phyloP scores from a whole-genome alignment of 2,329 filamentous ascomycete species.

The Albifimbria verrucaria region DNA sequence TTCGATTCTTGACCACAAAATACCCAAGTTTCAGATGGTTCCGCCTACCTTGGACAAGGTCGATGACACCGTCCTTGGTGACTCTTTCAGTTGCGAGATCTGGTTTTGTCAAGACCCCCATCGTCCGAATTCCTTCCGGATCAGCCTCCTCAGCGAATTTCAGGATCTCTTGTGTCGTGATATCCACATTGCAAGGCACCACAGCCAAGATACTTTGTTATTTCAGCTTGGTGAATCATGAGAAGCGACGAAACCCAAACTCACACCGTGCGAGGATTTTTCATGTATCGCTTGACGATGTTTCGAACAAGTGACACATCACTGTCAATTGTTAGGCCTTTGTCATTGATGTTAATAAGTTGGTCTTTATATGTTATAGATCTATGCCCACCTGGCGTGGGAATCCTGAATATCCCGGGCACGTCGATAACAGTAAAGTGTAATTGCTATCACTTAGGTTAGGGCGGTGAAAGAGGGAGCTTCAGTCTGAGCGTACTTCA shows the following conservation, averaged over 20 bases:
- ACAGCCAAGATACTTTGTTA: constrained; percentile 50
- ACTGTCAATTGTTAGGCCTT: not conserved
- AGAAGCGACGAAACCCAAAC: too few relatives aligned
- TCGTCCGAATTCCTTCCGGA: constrained; percentile 34
- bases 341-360: too few relatives aligned
- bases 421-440: not conserved
- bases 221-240: too few relatives aligned
- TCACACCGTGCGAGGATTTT: not conserved
- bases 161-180: constrained; percentile 39
- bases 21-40: constrained; percentile 43
- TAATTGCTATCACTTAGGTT: not conserved
- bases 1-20: constrained; percentile 45
- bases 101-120: constrained; percentile 55
- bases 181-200: constrained; percentile 34
- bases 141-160: constrained; percentile 34
- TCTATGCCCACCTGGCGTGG: too few relatives aligned
- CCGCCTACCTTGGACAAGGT: constrained; percentile 38
- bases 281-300: not conserved
- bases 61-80: constrained; percentile 33
- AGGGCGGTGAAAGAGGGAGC: not conserved
- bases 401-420: not conserved
- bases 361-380: too few relatives aligned
- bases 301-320: not conserved
- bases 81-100: constrained; percentile 47
- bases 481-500: not conserved